Evolutionary conservation across 2,329 filamentous ascomycete species (phyloP).

Genomic region (Huntiella abstrusa): DNA sequence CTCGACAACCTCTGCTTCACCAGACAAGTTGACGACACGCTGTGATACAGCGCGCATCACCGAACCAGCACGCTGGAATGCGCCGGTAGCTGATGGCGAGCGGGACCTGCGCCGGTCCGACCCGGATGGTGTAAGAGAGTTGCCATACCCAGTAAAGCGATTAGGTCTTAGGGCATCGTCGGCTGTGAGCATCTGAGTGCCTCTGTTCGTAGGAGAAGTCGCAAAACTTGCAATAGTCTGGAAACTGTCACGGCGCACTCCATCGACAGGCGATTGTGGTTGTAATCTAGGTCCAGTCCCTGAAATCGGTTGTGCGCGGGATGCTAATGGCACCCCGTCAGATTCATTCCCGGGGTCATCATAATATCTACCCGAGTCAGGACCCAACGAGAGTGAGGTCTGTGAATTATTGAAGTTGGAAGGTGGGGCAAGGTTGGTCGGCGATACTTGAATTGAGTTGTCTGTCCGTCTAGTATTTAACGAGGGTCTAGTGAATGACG

Average conservation of each 20-base stretch:
- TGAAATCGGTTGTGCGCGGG: slow-evolving; percentile 35
- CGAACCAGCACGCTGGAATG: slow-evolving; percentile 50
- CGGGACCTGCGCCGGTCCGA: slow-evolving; percentile 34
- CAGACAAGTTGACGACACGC: slow-evolving; percentile 92
- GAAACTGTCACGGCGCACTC: slow-evolving; percentile 33
- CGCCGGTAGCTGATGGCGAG: slow-evolving; percentile 42
- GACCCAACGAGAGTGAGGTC: slow-evolving; percentile 15
- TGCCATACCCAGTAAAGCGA: slow-evolving; percentile 28
- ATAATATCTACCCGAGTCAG: slow-evolving; percentile 4
- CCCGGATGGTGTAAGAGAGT: slow-evolving; percentile 30
- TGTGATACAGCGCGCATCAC: slow-evolving; percentile 81
- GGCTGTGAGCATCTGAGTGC: slow-evolving; percentile 9
- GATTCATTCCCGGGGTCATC: slow-evolving; percentile 9
- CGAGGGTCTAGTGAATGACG: not conserved
- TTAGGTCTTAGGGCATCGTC: slow-evolving; percentile 10
- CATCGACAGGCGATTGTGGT: slow-evolving; percentile 21
- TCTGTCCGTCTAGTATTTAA: not conserved
- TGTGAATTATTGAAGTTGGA: slow-evolving; percentile 26
- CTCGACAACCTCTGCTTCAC: slow-evolving; percentile 71
- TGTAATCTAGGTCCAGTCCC: slow-evolving; percentile 22
- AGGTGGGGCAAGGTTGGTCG: slow-evolving; percentile 34
- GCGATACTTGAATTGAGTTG: slow-evolving; percentile 22
- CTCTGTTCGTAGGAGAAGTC: slow-evolving; percentile 26
- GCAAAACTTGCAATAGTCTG: slow-evolving; percentile 36
- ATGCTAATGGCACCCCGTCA: slow-evolving; percentile 31